These are phyloP conservation scores for Blyttiomyces sp. DNA, from an alignment of 371 early-diverging fungal species.

Conservation along the genomic window DNA sequence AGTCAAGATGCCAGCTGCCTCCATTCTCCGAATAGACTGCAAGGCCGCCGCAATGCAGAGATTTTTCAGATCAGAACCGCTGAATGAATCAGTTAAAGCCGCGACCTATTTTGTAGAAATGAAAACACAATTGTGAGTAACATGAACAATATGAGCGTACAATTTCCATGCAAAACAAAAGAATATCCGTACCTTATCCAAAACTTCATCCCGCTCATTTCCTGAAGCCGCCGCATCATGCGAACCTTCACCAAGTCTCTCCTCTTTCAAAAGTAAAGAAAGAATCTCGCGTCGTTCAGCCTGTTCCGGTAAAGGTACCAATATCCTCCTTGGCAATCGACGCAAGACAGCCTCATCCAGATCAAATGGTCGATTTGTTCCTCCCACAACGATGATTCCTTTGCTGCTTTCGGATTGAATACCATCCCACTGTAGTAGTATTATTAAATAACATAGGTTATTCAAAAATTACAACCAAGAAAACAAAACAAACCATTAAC, in stretches of 20 bases:
- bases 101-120: conserved; percentile 43
- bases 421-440: conserved; percentile 99
- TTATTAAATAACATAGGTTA: too few relatives aligned
- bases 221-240: too few relatives aligned
- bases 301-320: too few relatives aligned
- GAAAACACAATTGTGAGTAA: too few relatives aligned
- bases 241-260: conserved; percentile 29
- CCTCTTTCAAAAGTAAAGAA: conserved; percentile 72
- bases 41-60: conserved; percentile 89
- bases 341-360: conserved; percentile 97
- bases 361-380: conserved; percentile 98
- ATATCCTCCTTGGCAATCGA: conserved; percentile 91
- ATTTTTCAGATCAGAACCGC: conserved; percentile 98
- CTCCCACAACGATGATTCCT: conserved; percentile 87
- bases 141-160: too few relatives aligned
- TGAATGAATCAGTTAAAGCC: conserved; percentile 69
- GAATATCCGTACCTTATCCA: too few relatives aligned
- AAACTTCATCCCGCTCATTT: too few relatives aligned
- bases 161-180: too few relatives aligned
- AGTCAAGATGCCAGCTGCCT: conserved; percentile 2
- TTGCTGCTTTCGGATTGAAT: conserved; percentile 90
- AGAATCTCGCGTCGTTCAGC: conserved; percentile 85
- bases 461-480: too few relatives aligned
- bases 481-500: conserved; percentile 38
- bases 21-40: too few relatives aligned